phyloP scores from a whole-genome alignment of 2,329 filamentous ascomycete species.

The Cercospora nicotianae region DNA sequence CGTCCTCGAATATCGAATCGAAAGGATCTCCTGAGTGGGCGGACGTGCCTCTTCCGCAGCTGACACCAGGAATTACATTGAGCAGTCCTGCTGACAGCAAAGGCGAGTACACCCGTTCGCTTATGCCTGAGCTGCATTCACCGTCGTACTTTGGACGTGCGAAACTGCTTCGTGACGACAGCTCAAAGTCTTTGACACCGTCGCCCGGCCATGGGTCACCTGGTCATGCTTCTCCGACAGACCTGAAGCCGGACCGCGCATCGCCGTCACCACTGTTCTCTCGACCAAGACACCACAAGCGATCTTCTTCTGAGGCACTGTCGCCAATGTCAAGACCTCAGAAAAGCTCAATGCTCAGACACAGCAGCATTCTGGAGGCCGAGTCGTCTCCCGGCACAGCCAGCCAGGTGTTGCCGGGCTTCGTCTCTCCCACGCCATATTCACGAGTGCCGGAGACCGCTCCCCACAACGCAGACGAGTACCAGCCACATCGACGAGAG shows the following conservation, averaged over 20 bases:
- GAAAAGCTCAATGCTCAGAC: not conserved
- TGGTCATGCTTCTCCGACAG: not conserved
- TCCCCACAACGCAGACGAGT: not conserved
- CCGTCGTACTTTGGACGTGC: conserved; percentile 25
- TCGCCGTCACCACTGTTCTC: not conserved
- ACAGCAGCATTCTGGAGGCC: not conserved
- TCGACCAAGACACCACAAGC: conserved; percentile 11
- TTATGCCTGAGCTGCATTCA: conserved; percentile 20
- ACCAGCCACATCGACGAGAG: not conserved
- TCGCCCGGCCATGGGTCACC: conserved; percentile 9
- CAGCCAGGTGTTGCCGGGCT: not conserved
- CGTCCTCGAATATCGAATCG: not conserved
- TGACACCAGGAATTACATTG: conserved; percentile 23
- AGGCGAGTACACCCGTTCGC: conserved; percentile 7
- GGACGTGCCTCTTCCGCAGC: not conserved
- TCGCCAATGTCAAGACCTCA: conserved; percentile 21
- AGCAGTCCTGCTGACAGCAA: conserved; percentile 15
- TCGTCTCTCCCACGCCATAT: not conserved
- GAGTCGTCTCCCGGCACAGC: not conserved
- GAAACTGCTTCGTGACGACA: conserved; percentile 13
- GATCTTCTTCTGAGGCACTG: conserved; percentile 28
- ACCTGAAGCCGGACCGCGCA: not conserved
- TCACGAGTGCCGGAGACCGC: not conserved
- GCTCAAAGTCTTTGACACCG: conserved; percentile 10
- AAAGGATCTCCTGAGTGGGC: not conserved